Base-by-base conservation (phyloP, 768 basidiomycete genomes). In the Candolleomyces efflorescens region DNA sequence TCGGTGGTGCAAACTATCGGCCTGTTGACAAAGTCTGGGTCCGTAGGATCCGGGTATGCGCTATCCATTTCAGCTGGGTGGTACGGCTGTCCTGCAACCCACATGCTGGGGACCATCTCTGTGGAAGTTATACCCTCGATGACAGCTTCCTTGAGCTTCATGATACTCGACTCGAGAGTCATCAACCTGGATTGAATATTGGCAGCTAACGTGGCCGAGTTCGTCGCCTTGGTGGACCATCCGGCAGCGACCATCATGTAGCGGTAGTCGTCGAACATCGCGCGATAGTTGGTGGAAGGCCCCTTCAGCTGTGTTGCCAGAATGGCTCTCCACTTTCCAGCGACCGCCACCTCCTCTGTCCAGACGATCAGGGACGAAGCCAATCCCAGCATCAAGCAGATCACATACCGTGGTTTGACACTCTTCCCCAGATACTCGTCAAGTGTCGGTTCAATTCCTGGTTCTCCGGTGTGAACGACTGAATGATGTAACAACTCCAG, bases 251-350 rank as follows among this genome's bases (percentile, higher is more conserved):
- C 24, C 41, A 53, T 45, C 15, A 47, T 37, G 32, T 45, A 24
- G 12, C 36, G 11, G 27, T 17, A 26, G 3, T 53, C 41, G 20
- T 53, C 50, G 24, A 46, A 45, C 17, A 43, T 26, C 9, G 43
- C 24, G 1, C 36, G 51, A 9, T 26, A 22, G 24, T 45, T 52
- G 18, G 41, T 32, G 10, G 57, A n/a, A 20, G 50, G 23, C 12
- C 47, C 41, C 22, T 24, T 43, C 11, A 53, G 50, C 37, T 58
- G 57, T 10, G 50, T 24, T 23, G 52, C 52, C 43, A 43, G 44
- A 43, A 79, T 63, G n/a, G 77, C 69, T 5, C 77, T 70, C 77
- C 78, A 80, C 48, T 74, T 68, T 18, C 75, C 73, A 6, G 73
- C 69, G 22, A 78, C 67, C 5, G 77, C 71, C 53, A 78, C 75